A percentile compares a stretch with the other conserved stretches of the same genome.
These are phyloP conservation scores for Coemansia reversa DNA, from an alignment of 192 early-diverging fungal species.

Conservation along the genomic window DNA sequence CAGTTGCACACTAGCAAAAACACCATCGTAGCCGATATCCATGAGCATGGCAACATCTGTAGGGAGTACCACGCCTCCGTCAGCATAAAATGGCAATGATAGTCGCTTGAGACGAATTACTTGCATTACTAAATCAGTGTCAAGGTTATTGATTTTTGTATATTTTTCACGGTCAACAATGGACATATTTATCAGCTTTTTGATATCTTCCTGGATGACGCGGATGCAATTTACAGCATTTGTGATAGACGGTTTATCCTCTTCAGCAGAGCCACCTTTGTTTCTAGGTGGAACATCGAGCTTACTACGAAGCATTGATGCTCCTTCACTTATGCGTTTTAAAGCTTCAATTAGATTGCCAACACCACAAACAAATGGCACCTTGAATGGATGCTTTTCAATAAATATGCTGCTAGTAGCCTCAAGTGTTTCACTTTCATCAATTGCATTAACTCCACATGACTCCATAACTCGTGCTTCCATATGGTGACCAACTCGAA, in stretches of 20 bases:
- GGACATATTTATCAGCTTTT: background rate
- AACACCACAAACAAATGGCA: slow-evolving; percentile 87
- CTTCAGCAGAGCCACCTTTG: background rate
- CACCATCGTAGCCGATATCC: slow-evolving; percentile 93
- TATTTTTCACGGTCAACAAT: background rate
- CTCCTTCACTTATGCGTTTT: slow-evolving; percentile 84
- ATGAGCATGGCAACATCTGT: slow-evolving; percentile 97
- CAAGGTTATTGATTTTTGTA: background rate
- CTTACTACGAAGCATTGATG: slow-evolving; percentile 91
- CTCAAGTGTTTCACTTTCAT: slow-evolving; percentile 80
- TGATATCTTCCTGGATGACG: background rate
- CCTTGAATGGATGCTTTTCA: slow-evolving; percentile 76
- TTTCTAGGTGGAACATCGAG: background rate
- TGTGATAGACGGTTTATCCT: background rate
- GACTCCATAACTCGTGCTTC: slow-evolving; percentile 70
- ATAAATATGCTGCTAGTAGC: slow-evolving; percentile 70
- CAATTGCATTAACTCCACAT: slow-evolving; percentile 87
- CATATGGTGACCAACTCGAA: slow-evolving; percentile 8
- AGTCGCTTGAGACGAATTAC: slow-evolving; percentile 50
- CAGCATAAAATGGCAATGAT: slow-evolving; percentile 95
- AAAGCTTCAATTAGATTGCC: slow-evolving; percentile 89
- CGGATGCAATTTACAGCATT: background rate
- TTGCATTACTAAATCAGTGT: background rate
- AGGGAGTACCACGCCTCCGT: slow-evolving; percentile 92
- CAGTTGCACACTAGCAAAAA: slow-evolving; percentile 89